Base-by-base conservation (phyloP, 169 alveolate genomes). In the Cyclospora cayetanensis region DNA sequence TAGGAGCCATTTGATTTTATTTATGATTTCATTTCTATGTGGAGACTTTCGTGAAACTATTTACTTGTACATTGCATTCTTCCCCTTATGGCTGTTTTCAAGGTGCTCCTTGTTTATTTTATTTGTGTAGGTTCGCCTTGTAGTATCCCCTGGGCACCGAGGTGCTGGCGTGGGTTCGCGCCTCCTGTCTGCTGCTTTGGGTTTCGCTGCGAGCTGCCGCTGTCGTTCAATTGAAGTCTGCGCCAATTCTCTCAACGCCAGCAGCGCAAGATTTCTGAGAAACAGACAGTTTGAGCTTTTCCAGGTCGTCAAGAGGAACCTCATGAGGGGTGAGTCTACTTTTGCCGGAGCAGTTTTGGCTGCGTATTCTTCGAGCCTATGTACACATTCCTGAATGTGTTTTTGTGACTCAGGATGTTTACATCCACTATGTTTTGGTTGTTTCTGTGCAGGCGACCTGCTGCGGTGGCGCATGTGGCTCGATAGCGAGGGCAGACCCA, bases 151-250 rank as follows among this genome's bases (percentile, higher is more conserved):
- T 20, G 88, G 88, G 20, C 43, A 52, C 29, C 88, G 88, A 22
- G 88, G 70, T 50, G 88, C 88, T 37, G 88, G 88, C 29, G 88
- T 79, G 15, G 88, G 88, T 55, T 50, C 88, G 29, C 88, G 88
- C 4, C 88, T 79, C 34, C 43, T 79, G 20, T 43, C 88, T 2
- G 39, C 72, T 11, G 88, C 88, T 0, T 25, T 79, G 72, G 88
- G 88, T 5, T 79, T 46, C 50, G 88, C 88, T 35, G 88, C 88
- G 34, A 79, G 88, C 72, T 79, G 88, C 35, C 88, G 88, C 35
- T 79, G 88, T 22, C 70, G 88, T 79, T 79, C 88, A 11, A 50
- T 79, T 50, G 88, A 79, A 50, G 88, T 79, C 37, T 79, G 39
- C 22, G 88, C 88, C 1, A 79, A 79, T 34, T 79, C 88, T 7